Evolutionary conservation across 192 early-diverging fungal genomes (phyloP).

Genomic region (Entomortierella parvispora): DNA sequence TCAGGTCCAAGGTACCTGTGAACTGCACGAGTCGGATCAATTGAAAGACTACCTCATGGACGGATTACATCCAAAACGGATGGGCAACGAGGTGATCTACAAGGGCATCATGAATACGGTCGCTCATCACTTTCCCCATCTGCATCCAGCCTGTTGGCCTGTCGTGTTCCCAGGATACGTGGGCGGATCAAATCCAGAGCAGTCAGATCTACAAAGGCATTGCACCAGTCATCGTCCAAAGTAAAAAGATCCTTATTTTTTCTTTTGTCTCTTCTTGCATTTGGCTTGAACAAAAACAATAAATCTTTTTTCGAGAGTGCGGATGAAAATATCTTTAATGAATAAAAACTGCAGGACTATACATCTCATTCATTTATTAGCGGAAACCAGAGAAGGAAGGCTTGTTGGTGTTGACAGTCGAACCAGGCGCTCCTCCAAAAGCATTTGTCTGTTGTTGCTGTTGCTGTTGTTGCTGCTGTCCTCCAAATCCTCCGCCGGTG

Average conservation of each 20-base stretch:
- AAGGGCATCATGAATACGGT: conserved; percentile 37
- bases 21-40: conserved; percentile 24
- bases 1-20: conserved; percentile 16
- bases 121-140: conserved; percentile 29
- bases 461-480: conserved; percentile 17
- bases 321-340: no score
- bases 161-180: conserved; percentile 36
- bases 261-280: no score
- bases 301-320: no score
- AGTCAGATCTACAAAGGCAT: conserved; percentile 18
- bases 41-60: conserved; percentile 59
- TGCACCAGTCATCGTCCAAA: conserved; percentile 1
- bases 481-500: conserved; percentile 8
- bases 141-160: conserved; percentile 45
- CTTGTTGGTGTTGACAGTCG: conserved; percentile 13
- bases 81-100: conserved; percentile 64
- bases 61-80: conserved; percentile 64
- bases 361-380: not conserved
- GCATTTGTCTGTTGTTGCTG: conserved; percentile 1
- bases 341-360: not conserved
- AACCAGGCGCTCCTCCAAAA: conserved; percentile 3
- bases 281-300: no score
- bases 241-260: not conserved
- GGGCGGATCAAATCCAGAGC: conserved; percentile 29
- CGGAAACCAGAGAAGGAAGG: conserved; percentile 15